Evolutionary conservation across 169 alveolate species (phyloP), one percentile per base, ranked within the genome.

Genomic region (Babesia ovata): DNA sequence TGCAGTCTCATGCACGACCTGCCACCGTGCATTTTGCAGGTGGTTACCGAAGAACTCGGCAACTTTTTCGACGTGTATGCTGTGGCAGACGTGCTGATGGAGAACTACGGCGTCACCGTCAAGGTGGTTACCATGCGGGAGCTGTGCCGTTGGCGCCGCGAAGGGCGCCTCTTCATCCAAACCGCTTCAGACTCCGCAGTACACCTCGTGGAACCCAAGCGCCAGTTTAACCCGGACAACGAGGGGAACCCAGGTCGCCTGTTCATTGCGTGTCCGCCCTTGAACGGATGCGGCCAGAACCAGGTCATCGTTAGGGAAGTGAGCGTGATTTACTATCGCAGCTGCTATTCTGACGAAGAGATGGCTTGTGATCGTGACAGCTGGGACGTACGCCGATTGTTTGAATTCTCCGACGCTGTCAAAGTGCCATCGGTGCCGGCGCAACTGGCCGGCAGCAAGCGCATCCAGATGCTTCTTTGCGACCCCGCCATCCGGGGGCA

Each of bases 361-460:
- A 79, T 79, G 79, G 70, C 33, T 8, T 26, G 59, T 11, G 83
- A 79, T 21, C 49, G 49, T 10, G 89, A 82, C 44, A 9, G 69
- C 24, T 74, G 83, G 88, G 12, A 28, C 8, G 57, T 75, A 49
- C 39, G 85, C 2, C 53, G 48, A n/a, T 22, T 83, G 28, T 42
- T 22, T 26, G 90, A 83, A 48, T 67, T 36, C 42, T 63, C 84
- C 21, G 83, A 83, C n/a, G 84, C 84, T 2, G 86, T 74, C 11
- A 83, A 83, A 61, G 59, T 83, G 12, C 90, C 90, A 10, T 59
- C 76, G 21, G 74, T 69, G 9, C 70, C 75, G 39, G 61, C 73
- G 24, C 90, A 83, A 49, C 83, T 83, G 42, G 90, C 76, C 13
- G 66, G 75, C 36, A 44, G 81, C 26, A 83, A 83, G 46, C 65